phyloP scores from a whole-genome alignment of 108 stramenopile genomes.

The Cyclotella choctawhatcheeana region DNA sequence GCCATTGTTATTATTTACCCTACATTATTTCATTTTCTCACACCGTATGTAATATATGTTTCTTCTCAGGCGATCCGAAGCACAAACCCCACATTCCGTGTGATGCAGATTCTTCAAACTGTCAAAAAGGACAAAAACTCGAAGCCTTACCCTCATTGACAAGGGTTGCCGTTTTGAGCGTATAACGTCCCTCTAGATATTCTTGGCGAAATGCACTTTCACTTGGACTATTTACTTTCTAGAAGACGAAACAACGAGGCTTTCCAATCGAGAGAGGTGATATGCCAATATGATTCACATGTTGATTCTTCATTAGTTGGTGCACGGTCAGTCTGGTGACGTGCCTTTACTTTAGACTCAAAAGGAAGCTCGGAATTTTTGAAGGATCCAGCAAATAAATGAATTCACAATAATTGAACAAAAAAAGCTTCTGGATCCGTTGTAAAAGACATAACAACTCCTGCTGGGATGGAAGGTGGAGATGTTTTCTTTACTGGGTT shows the following conservation, averaged over 20 bases:
- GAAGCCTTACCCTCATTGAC: conserved; percentile 56
- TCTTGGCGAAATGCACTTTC: conserved; percentile 65
- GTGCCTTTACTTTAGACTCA: conserved; percentile 59
- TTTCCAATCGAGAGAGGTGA: conserved; percentile 60
- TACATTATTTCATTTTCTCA: not conserved
- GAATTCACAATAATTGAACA: conserved; percentile 85
- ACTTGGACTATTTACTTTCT: conserved; percentile 76
- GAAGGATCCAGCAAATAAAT: conserved; percentile 73
- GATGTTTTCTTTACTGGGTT: conserved; percentile 88
- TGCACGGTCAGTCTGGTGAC: conserved; percentile 62
- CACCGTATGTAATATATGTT: no score
- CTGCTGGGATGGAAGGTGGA: conserved; percentile 62
- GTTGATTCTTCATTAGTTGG: conserved; percentile 46
- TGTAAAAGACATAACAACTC: conserved; percentile 64
- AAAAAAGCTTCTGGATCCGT: conserved; percentile 73
- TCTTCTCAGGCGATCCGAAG: conserved; percentile 27
- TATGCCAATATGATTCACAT: conserved; percentile 39
- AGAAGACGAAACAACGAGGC: conserved; percentile 41
- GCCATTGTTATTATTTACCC: no score
- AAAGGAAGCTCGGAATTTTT: conserved; percentile 59
- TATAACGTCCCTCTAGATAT: conserved; percentile 38
- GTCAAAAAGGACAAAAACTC: conserved; percentile 61
- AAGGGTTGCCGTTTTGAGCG: conserved; percentile 41
- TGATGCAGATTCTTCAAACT: conserved; percentile 63
- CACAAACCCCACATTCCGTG: conserved; percentile 46